Base-by-base conservation (phyloP, 305 asterid genomes). In the Fraxinus platypoda region DNA sequence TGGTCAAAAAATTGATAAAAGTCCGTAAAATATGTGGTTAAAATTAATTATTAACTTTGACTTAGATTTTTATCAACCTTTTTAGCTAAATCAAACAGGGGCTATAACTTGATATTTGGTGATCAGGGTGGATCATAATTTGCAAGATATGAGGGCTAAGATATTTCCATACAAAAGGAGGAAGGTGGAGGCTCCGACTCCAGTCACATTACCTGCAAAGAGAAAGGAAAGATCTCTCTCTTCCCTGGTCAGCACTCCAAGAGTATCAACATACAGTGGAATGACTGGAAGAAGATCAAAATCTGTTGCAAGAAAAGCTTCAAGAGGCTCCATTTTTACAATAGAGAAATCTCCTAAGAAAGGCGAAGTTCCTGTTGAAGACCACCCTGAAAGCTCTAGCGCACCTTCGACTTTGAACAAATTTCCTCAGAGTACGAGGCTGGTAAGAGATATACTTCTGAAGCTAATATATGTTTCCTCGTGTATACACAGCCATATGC, bases 181-280 rank as follows among this genome's bases (percentile, higher is more conserved):
- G 34, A 93, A 91, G 84, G 92, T 90, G 87, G 87, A 85, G 77
- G 88, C 95, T 83, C 94, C 95, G 81, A 81, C 93, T 84, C 90
- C 93, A 41, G 82, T 93, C 80, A 75, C 93, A 46, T 83, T 94
- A 85, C 98, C 97, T 43, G 93, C 89, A 41, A 96, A 93, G 93
- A 93, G 97, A 87, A 96, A 96, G 88, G 98, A 96, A 89, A 91
- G 97, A 87, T 94, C 98, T 25, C 98, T 96, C 77, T 96, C 99
- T 9, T 91, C 98, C 34, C 84, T 96, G 91, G 99, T 94, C 78
- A 94, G 91, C 92, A 92, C 99, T 78, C 99, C 99, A 23, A 89
- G 97, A 87, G 98, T 96, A 78, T 91, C 99, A 82, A 37, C 97
- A 17, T 97, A 92, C 82, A 81, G 88, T 76, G 97, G 98, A 81